These are phyloP conservation scores for Pythium aristosporum DNA, from an alignment of 352 stramenopile species.

Conservation along the genomic window DNA sequence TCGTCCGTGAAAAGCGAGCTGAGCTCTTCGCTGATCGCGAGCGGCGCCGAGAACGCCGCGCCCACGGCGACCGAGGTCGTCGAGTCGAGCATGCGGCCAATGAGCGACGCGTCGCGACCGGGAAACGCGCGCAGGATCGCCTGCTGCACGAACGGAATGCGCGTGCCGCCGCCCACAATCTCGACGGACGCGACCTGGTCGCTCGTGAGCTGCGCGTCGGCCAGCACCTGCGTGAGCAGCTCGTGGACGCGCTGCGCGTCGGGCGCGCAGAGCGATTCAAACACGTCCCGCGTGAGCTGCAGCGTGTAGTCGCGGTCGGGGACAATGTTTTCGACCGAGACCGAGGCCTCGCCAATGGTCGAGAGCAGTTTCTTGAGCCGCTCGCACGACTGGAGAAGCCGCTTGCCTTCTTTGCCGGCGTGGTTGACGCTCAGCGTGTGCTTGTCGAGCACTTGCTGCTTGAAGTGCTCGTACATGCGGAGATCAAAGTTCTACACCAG, in stretches of 20 bases:
- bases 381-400: constrained; percentile 85
- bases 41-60: constrained; percentile 43
- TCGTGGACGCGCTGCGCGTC: constrained; percentile 52
- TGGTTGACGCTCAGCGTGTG: constrained; percentile 51
- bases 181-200: constrained; percentile 70
- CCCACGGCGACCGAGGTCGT: constrained; percentile 81
- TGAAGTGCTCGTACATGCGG: constrained; percentile 80
- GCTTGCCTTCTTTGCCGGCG: constrained; percentile 78
- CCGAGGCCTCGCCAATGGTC: constrained; percentile 74
- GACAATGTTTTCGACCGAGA: constrained; percentile 84
- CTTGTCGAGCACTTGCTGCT: constrained; percentile 57
- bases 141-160: constrained; percentile 83
- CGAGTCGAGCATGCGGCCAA: constrained; percentile 89
- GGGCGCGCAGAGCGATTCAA: constrained; percentile 60
- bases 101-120: constrained; percentile 38
- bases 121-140: constrained; percentile 67
- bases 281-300: constrained; percentile 63
- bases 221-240: constrained; percentile 53
- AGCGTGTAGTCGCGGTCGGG: constrained; percentile 83
- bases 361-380: constrained; percentile 90
- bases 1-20: constrained; percentile 22
- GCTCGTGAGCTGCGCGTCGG: constrained; percentile 39
- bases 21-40: constrained; percentile 7
- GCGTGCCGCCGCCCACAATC: constrained; percentile 89
- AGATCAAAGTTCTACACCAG: constrained; percentile 57